Evolutionary conservation across 2,329 filamentous ascomycete genomes (phyloP).

Genomic region (Apiospora rasikravindrae): DNA sequence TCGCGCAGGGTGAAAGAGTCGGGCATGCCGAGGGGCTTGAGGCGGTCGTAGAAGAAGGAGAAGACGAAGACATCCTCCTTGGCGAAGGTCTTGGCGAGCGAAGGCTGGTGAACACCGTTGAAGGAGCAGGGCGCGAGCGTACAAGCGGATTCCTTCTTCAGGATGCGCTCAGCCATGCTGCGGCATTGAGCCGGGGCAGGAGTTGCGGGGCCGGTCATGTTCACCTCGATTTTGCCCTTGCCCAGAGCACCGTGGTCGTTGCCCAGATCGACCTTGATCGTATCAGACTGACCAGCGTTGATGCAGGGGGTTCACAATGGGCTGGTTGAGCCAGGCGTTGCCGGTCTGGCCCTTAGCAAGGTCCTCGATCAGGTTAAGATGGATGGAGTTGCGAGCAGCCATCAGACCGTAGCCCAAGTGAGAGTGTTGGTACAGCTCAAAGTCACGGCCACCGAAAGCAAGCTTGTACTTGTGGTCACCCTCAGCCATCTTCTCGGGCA

Average conservation of each 20-base stretch:
- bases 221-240: slow-evolving; percentile 66
- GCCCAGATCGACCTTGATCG: slow-evolving; percentile 74
- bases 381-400: slow-evolving; percentile 88
- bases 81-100: slow-evolving; percentile 88
- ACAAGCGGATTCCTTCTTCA: slow-evolving; percentile 86
- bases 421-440: slow-evolving; percentile 96
- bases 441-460: slow-evolving; percentile 86
- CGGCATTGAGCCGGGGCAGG: slow-evolving; percentile 87
- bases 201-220: slow-evolving; percentile 83
- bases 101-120: slow-evolving; percentile 95
- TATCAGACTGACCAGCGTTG: slow-evolving; percentile 74
- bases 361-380: slow-evolving; percentile 75
- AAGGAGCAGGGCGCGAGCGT: slow-evolving; percentile 92
- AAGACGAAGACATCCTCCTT: slow-evolving; percentile 94
- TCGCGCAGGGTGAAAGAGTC: slow-evolving; percentile 93
- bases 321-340: slow-evolving; percentile 45
- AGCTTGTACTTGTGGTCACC: slow-evolving; percentile 97
- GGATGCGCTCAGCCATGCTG: slow-evolving; percentile 84
- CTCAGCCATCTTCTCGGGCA: slow-evolving; percentile 83
- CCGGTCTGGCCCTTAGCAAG: slow-evolving; percentile 65
- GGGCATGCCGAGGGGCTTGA: slow-evolving; percentile 94
- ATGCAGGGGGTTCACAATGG: slow-evolving; percentile 66
- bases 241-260: slow-evolving; percentile 68
- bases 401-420: slow-evolving; percentile 97
- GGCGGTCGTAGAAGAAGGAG: slow-evolving; percentile 98